Conservation (phyloP, 306 rosid species). For the Cucurbita ficifolia region DNA sequence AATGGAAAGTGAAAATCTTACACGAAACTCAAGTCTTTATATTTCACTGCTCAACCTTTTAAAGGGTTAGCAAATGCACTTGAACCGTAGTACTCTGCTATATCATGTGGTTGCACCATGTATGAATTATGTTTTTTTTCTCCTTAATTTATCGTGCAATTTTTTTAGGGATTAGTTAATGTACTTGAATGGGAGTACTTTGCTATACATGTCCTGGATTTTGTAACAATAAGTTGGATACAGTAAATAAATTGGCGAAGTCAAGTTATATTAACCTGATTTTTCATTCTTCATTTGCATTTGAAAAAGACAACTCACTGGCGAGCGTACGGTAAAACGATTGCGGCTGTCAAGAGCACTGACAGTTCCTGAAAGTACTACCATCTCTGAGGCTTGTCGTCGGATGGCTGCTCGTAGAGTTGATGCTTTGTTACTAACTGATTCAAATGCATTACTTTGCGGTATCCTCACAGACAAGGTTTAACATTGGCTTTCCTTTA, state of each 20-base stretch:
- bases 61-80: not conserved
- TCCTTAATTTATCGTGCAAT: not conserved
- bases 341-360: conserved; percentile 79
- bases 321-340: conserved; percentile 78
- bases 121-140: not conserved
- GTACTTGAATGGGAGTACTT: not conserved
- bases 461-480: conserved; percentile 99
- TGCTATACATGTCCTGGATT: not conserved
- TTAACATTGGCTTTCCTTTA: conserved; percentile 3
- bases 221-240: not conserved
- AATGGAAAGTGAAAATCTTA: not conserved
- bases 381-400: conserved; percentile 68
- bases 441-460: conserved; percentile 85
- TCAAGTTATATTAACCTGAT: not conserved
- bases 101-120: not conserved
- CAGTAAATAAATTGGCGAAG: not conserved
- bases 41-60: not conserved
- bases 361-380: conserved; percentile 75
- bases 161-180: not conserved
- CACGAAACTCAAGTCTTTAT: not conserved
- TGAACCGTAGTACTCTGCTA: not conserved
- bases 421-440: conserved; percentile 79
- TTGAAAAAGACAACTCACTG: conserved; percentile 52
- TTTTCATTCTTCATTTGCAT: conserved; percentile 1
- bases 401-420: conserved; percentile 86